Evolutionary conservation across 352 stramenopile species (phyloP).

Genomic region (Pythium aphanidermatum): DNA sequence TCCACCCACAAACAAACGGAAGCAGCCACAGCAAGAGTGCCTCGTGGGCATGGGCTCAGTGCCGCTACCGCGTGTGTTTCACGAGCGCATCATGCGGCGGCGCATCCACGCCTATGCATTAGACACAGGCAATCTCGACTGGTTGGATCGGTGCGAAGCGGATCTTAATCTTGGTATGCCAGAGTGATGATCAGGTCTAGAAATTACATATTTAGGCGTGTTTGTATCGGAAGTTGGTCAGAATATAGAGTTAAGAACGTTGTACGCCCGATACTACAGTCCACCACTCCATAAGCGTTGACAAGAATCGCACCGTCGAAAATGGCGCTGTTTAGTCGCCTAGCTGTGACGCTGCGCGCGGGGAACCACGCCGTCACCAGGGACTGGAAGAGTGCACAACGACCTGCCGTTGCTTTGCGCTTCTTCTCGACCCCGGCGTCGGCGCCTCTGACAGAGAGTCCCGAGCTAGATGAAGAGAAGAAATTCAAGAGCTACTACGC

Average conservation of each 20-base stretch:
- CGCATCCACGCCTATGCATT: constrained; percentile 22
- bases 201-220: constrained; percentile 7
- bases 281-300: neutral
- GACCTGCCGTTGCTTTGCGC: too few relatives aligned
- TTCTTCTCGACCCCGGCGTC: too few relatives aligned
- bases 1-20: constrained; percentile 6
- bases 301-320: neutral
- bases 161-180: neutral
- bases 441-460: too few relatives aligned
- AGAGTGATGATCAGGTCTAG: constrained; percentile 8
- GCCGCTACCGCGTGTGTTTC: constrained; percentile 9
- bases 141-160: constrained; percentile 18
- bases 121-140: constrained; percentile 19
- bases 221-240: neutral
- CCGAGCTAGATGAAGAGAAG: too few relatives aligned
- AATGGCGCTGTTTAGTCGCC: too few relatives aligned
- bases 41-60: constrained; percentile 11
- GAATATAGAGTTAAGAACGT: constrained; percentile 9
- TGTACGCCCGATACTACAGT: too few relatives aligned
- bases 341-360: too few relatives aligned
- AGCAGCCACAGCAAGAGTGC: constrained; percentile 10
- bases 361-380: too few relatives aligned
- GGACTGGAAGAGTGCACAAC: too few relatives aligned
- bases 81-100: constrained; percentile 19
- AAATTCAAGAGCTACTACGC: neutral